These are phyloP conservation scores for Chalaropsis thielavioides DNA, from an alignment of 2,329 filamentous ascomycete genomes.

Conservation along the genomic window DNA sequence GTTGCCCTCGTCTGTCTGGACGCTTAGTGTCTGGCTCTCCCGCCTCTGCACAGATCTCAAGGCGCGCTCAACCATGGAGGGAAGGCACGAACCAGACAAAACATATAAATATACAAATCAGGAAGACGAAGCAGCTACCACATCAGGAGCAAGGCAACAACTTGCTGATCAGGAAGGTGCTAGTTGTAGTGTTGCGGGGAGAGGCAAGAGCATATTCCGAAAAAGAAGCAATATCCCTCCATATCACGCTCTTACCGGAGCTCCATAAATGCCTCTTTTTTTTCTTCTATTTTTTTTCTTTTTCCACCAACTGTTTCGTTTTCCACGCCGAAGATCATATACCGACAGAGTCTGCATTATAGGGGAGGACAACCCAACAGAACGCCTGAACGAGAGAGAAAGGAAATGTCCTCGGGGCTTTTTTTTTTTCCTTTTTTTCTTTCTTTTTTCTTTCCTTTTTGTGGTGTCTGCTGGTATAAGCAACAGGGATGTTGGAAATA, in stretches of 20 bases:
- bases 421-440: too few species aligned
- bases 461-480: neutral
- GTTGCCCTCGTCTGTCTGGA: neutral
- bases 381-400: neutral
- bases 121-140: neutral
- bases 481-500: neutral
- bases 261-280: constrained; percentile 1
- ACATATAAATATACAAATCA: neutral
- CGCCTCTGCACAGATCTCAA: neutral
- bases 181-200: neutral
- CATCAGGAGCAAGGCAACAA: neutral
- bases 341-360: neutral
- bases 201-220: neutral
- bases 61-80: neutral
- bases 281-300: neutral
- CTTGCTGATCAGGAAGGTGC: neutral
- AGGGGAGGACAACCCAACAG: neutral
- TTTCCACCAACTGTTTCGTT: neutral
- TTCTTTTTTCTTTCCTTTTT: too few species aligned
- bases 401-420: neutral
- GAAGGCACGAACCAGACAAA: neutral
- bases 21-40: neutral
- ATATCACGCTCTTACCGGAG: neutral
- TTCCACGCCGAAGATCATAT: neutral
- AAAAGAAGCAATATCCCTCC: neutral